phyloP scores from a whole-genome alignment of 805 yeast genomes.

The Pichia paraexigua region DNA sequence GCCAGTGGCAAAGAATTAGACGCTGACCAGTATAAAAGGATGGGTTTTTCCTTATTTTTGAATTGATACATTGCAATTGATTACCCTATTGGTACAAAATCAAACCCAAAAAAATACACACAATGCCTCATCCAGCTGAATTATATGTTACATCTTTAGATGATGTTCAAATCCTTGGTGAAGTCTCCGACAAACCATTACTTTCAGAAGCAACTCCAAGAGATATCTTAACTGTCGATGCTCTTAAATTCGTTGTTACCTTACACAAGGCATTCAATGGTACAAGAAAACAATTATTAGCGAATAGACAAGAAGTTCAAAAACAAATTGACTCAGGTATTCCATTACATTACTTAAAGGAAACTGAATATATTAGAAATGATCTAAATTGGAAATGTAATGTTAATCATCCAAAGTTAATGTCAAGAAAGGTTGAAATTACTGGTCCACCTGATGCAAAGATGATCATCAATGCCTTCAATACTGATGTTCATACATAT shows the following conservation, averaged over 20 bases:
- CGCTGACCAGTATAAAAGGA: constrained; percentile 1
- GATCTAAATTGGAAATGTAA: constrained; percentile 74
- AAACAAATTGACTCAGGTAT: constrained; percentile 52
- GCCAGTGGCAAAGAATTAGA: neutral
- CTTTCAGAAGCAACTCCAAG: constrained; percentile 37
- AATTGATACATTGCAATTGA: no score
- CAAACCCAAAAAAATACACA: neutral
- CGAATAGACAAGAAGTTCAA: constrained; percentile 56
- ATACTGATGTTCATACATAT: constrained; percentile 70
- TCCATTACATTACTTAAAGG: constrained; percentile 56
- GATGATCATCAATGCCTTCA: constrained; percentile 76
- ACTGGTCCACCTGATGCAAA: constrained; percentile 83
- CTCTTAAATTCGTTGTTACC: constrained; percentile 62
- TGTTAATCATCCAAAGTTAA: constrained; percentile 62
- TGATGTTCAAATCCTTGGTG: constrained; percentile 49
- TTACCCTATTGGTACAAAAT: no score
- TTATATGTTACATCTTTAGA: constrained; percentile 29
- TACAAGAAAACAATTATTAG: constrained; percentile 50
- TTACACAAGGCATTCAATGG: constrained; percentile 66
- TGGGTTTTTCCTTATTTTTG: neutral
- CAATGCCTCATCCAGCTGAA: constrained; percentile 15
- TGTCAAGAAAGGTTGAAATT: constrained; percentile 71
- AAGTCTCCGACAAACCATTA: constrained; percentile 30
- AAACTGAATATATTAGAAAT: constrained; percentile 60
- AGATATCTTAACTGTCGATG: constrained; percentile 48